Base-by-base conservation (phyloP, 495 filamentous ascomycete genomes). In the Trypethelium eluteriae region DNA sequence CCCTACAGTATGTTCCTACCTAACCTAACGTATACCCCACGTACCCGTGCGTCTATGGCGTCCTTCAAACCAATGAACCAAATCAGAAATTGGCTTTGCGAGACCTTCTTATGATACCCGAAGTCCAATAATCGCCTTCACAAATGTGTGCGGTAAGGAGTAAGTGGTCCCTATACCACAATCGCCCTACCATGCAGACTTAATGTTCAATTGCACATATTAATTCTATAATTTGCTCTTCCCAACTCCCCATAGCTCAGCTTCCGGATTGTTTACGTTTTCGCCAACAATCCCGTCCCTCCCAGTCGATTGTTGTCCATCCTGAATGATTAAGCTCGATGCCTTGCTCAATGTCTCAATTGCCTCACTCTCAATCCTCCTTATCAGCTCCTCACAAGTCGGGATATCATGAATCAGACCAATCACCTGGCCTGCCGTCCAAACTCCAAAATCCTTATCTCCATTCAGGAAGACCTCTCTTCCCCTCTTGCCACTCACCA, bases 381-480 rank as follows among this genome's bases (percentile, higher is more conserved):
- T 72, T 2, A 88, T 74, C 41, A 89, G 75, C 7, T 79, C 81
- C 35, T 75, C 79, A 71, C 86, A 89, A 2, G 84, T 88, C 0
- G 86, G 86, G 50, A 89, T 83, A 72, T 89, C 86, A 62, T 88
- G 84, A 64, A 89, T 89, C 59, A 89, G 72, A 1, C 86, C 86
- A 68, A 89, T 87, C 63, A 88, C 86, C 67, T 89, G 86, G 44
- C 86, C 86, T 44, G 86, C 86, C 38, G 86, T 88, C 86, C 86
- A 89, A 0, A 88, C 93, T 46, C 93, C 93, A 76, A 84, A 91
- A 69, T 98, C 89, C 67, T 89, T 82, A 74, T 98, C 94, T 41
- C 94, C 94, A 70, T 91, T 96, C 57, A 92, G 69, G 76, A 96
- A 98, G 34, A 98, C 94, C 81, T 96, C 81, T 36, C 89, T 81